Conservation (phyloP, 1,139 yeast genomes). For the Geotrichum citri-aurantii region DNA sequence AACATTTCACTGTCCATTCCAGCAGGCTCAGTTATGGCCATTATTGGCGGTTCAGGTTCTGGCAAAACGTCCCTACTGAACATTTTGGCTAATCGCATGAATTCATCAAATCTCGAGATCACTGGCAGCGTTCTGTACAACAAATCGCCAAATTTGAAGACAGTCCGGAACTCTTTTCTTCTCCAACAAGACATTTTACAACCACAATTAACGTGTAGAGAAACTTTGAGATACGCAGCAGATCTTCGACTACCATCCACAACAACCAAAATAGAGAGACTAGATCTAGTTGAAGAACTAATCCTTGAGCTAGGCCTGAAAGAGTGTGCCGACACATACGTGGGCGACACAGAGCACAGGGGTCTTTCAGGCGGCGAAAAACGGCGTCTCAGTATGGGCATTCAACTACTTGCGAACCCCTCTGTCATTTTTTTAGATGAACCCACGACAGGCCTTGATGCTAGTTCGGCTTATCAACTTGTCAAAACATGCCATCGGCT, state of each 20-base stretch:
- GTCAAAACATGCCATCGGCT: conserved; percentile 57
- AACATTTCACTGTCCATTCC: conserved; percentile 53
- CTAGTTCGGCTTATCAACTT: conserved; percentile 64
- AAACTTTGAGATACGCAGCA: conserved; percentile 64
- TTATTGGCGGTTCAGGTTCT: conserved; percentile 80
- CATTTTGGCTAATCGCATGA: conserved; percentile 58
- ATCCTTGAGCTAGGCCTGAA: conserved; percentile 55
- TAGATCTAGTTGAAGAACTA: conserved; percentile 51
- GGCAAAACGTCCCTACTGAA: conserved; percentile 82
- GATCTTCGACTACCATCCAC: conserved; percentile 53
- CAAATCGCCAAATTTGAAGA: conserved; percentile 34
- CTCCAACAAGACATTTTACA: conserved; percentile 71
- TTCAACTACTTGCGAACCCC: conserved; percentile 71
- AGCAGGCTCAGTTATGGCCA: conserved; percentile 54
- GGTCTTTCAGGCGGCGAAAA: conserved; percentile 84
- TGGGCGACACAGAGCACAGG: conserved; percentile 45
- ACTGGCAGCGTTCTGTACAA: conserved; percentile 38
- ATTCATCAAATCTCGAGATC: conserved; percentile 30
- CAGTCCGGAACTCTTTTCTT: conserved; percentile 58
- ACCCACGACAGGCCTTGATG: conserved; percentile 85
- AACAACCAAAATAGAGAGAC: conserved; percentile 41
- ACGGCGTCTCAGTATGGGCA: conserved; percentile 69
- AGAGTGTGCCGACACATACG: conserved; percentile 54
- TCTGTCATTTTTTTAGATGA: conserved; percentile 75
- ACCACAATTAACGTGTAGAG: conserved; percentile 66